Conservation (phyloP, 768 basidiomycete species). For the Collybia mongolica region DNA sequence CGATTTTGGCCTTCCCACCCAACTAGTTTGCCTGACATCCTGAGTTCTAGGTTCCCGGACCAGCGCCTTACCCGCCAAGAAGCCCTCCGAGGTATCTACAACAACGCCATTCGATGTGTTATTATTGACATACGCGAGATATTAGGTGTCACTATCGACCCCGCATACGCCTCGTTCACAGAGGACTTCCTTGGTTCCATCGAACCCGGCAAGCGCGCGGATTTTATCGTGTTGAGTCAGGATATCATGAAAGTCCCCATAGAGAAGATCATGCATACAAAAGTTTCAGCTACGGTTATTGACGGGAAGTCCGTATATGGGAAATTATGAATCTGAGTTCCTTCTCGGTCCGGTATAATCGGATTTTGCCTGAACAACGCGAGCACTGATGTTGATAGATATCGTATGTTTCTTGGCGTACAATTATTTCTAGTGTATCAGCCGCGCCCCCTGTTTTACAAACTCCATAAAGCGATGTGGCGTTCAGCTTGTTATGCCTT, state of each 20-base stretch:
- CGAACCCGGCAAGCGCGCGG: conserved; percentile 62
- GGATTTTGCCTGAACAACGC: no score
- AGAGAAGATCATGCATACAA: conserved; percentile 50
- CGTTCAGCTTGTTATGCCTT: no score
- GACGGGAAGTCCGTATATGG: conserved; percentile 46
- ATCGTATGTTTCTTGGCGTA: no score
- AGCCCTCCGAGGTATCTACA: conserved; percentile 1
- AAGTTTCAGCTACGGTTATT: conserved; percentile 63
- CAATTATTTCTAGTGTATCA: no score
- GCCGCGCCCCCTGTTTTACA: no score
- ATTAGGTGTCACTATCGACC: conserved; percentile 68
- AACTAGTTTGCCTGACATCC: neutral
- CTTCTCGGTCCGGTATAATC: no score
- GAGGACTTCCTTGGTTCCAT: conserved; percentile 60
- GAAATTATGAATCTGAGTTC: no score
- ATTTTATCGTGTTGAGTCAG: conserved; percentile 65
- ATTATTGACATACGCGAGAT: conserved; percentile 9
- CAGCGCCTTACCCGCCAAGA: conserved; percentile 52
- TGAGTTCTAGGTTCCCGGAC: conserved; percentile 54
- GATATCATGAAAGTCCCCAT: conserved; percentile 60
- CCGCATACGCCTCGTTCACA: conserved; percentile 70
- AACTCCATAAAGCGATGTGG: no score
- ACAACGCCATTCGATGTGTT: neutral
- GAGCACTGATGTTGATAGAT: no score
- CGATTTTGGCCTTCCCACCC: conserved; percentile 7